These are phyloP conservation scores for Plantago lanceolata DNA, from an alignment of 305 asterid species.

Conservation along the genomic window DNA sequence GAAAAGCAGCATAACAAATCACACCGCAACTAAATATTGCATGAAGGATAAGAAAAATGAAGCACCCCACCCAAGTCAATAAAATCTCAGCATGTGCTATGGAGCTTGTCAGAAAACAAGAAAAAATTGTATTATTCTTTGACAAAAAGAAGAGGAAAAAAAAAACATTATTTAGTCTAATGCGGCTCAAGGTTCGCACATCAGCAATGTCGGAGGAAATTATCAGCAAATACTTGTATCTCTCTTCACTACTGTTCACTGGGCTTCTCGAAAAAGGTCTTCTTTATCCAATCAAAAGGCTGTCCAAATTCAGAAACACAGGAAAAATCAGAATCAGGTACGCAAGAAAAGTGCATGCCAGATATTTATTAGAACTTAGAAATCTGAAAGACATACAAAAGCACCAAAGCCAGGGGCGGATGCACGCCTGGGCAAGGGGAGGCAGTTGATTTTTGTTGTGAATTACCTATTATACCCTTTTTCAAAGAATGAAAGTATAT, in stretches of 20 bases:
- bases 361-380: too few species aligned
- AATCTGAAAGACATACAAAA: too few species aligned
- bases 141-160: conserved; percentile 26
- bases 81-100: conserved; percentile 7
- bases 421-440: too few species aligned
- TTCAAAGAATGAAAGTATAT: too few species aligned
- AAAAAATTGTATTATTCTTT: conserved; percentile 32
- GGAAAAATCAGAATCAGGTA: conserved; percentile 11
- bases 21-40: too few species aligned
- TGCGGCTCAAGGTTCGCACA: conserved; percentile 32
- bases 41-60: neutral
- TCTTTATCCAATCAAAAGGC: conserved; percentile 83
- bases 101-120: conserved; percentile 16
- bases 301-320: conserved; percentile 30
- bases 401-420: too few species aligned
- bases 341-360: too few species aligned
- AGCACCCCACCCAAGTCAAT: neutral
- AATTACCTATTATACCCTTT: too few species aligned
- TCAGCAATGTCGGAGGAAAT: conserved; percentile 29
- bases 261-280: conserved; percentile 68
- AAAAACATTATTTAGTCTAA: conserved; percentile 33
- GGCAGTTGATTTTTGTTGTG: too few species aligned
- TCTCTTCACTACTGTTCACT: conserved; percentile 52
- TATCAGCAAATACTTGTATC: conserved; percentile 24
- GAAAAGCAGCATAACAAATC: too few species aligned